Conservation (phyloP, 352 stramenopile species). For the Globisporangium carolinianum region DNA sequence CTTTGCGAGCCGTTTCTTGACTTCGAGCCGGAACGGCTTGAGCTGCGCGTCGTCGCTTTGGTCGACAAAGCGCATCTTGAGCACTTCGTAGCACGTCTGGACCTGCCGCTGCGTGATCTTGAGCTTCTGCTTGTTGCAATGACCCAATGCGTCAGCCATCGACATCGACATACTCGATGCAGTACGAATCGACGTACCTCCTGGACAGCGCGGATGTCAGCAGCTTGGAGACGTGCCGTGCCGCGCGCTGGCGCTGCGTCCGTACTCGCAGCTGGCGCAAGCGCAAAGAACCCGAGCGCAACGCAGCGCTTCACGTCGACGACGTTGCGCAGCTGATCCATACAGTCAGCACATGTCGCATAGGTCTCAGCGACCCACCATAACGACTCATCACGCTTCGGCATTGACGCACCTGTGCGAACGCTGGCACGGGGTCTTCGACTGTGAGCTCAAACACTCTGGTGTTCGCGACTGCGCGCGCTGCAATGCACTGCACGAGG, state of each 20-base stretch:
- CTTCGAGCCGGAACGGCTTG: slow-evolving; percentile 71
- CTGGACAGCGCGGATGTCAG: slow-evolving; percentile 59
- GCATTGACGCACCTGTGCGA: slow-evolving; percentile 20
- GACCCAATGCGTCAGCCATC: neutral
- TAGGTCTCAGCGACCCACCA: neutral
- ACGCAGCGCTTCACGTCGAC: slow-evolving; percentile 63
- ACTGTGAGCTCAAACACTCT: slow-evolving; percentile 80
- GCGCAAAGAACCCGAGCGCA: slow-evolving; percentile 51
- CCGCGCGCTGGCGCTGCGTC: slow-evolving; percentile 17
- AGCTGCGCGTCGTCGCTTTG: slow-evolving; percentile 32
- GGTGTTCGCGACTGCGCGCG: slow-evolving; percentile 36
- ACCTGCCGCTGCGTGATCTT: slow-evolving; percentile 78
- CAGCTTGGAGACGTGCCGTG: slow-evolving; percentile 29
- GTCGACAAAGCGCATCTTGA: slow-evolving; percentile 59
- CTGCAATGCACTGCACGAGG: slow-evolving; percentile 61
- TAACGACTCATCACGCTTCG: too few relatives aligned
- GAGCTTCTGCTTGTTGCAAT: slow-evolving; percentile 24
- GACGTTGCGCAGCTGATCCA: slow-evolving; percentile 52
- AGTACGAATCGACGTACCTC: slow-evolving; percentile 18
- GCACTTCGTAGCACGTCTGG: slow-evolving; percentile 71
- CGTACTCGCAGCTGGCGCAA: slow-evolving; percentile 20
- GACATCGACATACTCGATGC: neutral
- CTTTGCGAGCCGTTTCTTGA: slow-evolving; percentile 77
- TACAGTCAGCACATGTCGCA: neutral
- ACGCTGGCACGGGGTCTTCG: slow-evolving; percentile 77